phyloP scores from a whole-genome alignment of 116 monocot species.

The Posidonia oceanica region DNA sequence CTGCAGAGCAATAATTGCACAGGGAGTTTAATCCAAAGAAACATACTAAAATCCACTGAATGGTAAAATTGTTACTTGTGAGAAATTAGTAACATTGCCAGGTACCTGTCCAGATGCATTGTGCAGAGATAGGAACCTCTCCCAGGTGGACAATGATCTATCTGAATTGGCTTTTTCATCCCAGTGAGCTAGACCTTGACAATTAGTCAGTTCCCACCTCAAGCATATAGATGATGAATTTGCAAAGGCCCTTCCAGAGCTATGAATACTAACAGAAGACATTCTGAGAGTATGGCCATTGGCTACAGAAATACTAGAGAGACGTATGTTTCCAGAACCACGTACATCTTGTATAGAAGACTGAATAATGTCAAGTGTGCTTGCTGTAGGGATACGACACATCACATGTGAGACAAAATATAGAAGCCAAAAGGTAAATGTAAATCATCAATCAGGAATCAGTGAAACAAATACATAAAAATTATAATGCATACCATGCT shows the following conservation, averaged over 20 bases:
- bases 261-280: slow-evolving; percentile 71
- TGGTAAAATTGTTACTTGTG: not conserved
- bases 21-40: not conserved
- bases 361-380: slow-evolving; percentile 43
- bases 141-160: slow-evolving; percentile 40
- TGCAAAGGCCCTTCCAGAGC: slow-evolving; percentile 54
- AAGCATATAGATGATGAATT: slow-evolving; percentile 90
- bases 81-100: not conserved
- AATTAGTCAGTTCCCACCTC: slow-evolving; percentile 72
- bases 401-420: not conserved
- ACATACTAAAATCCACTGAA: not conserved
- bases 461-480: not conserved
- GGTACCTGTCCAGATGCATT: slow-evolving; percentile 70
- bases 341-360: slow-evolving; percentile 47
- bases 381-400: slow-evolving; percentile 27
- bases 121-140: slow-evolving; percentile 67
- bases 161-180: slow-evolving; percentile 18
- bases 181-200: slow-evolving; percentile 69
- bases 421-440: slow-evolving; percentile 2
- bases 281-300: slow-evolving; percentile 62
- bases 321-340: slow-evolving; percentile 35
- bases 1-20: slow-evolving; percentile 22
- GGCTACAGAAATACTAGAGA: slow-evolving; percentile 48
- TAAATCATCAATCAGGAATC: not conserved
- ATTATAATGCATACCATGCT: slow-evolving; percentile 41